Evolutionary conservation across 371 early-diverging fungal genomes (phyloP), one percentile per base, ranked within the genome.

Genomic region (Mortierella sp.): DNA sequence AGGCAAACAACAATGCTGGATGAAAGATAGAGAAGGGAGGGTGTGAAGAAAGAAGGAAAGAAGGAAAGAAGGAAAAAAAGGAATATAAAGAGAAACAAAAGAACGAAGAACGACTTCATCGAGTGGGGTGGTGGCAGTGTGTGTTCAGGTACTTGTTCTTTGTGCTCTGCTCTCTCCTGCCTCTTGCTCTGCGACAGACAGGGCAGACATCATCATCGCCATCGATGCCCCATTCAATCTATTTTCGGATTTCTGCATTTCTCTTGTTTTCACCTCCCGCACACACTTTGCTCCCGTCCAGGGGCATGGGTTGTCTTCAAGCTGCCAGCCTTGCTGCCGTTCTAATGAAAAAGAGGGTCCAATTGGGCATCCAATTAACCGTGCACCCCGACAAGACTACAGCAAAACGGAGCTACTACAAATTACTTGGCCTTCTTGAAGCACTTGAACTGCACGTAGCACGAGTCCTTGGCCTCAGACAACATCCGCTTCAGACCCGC

Each of bases 371-470:
- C 37, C 37, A 64, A 31, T 64, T 24, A 16, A 37, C 64, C 64
- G 24, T 64, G 64, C 64, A 37, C 64, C 59, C 31, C 26, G 59
- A 59, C 57, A 26, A 11, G n/a, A n/a, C n/a, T n/a, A n/a, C n/a
- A n/a, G n/a, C n/a, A n/a, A n/a, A n/a, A n/a, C n/a, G n/a, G 3
- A 6, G 0, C 57, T n/a, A 13, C 13, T 28, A 5, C 34, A 16
- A 11, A 31, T 61, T 77, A 90, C 79, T 90, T 92, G 46, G 88
- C 89, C 77, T 90, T 90, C 76, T 91, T 92, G 81, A 96, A 95
- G 78, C 96, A 96, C 81, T 92, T 86, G 80, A 94, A 96, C 87
- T 96, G 95, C 37, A 95, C 90, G 19, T 90, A 91, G 13, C 96
- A 95, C 69, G 93, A 90, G 72, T 92, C 91, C 71, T 93, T 89